Evolutionary conservation across 495 filamentous ascomycete species (phyloP).

Genomic region (Physcia stellaris): DNA sequence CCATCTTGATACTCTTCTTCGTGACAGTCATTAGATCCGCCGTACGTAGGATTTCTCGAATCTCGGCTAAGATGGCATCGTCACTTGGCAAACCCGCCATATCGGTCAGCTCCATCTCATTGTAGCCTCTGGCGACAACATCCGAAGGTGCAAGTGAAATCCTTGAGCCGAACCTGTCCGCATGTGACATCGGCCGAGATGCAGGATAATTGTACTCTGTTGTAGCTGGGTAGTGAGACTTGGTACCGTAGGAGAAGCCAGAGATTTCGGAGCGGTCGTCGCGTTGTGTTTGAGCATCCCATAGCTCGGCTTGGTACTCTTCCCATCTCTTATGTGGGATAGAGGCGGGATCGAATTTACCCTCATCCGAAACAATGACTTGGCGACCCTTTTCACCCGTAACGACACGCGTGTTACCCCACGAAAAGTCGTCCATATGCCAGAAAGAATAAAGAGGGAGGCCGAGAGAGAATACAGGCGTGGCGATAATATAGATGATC

Average conservation of each 20-base stretch:
- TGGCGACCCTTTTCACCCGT: slow-evolving; percentile 92
- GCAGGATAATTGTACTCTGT: slow-evolving; percentile 47
- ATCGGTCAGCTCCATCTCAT: slow-evolving; percentile 57
- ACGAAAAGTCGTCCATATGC: slow-evolving; percentile 99
- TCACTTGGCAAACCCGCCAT: slow-evolving; percentile 62
- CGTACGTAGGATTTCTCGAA: slow-evolving; percentile 77
- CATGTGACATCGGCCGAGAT: slow-evolving; percentile 58
- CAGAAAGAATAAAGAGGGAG: slow-evolving; percentile 95
- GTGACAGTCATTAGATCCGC: slow-evolving; percentile 95
- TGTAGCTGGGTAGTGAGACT: slow-evolving; percentile 48
- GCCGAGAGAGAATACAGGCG: slow-evolving; percentile 83
- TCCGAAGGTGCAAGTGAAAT: slow-evolving; percentile 76
- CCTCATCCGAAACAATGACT: slow-evolving; percentile 89
- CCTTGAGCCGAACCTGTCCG: slow-evolving; percentile 40
- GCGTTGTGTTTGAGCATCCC: slow-evolving; percentile 75
- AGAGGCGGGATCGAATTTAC: slow-evolving; percentile 86
- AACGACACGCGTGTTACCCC: slow-evolving; percentile 94
- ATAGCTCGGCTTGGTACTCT: slow-evolving; percentile 94
- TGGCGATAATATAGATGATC: slow-evolving; percentile 84
- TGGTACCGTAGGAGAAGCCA: slow-evolving; percentile 83
- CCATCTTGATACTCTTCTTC: slow-evolving; percentile 94
- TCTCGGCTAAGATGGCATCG: slow-evolving; percentile 83
- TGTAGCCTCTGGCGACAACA: slow-evolving; percentile 45
- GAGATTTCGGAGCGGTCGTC: slow-evolving; percentile 88
- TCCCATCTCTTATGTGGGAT: slow-evolving; percentile 99